phyloP scores from a whole-genome alignment of 306 rosid species.

The Senna tora region DNA sequence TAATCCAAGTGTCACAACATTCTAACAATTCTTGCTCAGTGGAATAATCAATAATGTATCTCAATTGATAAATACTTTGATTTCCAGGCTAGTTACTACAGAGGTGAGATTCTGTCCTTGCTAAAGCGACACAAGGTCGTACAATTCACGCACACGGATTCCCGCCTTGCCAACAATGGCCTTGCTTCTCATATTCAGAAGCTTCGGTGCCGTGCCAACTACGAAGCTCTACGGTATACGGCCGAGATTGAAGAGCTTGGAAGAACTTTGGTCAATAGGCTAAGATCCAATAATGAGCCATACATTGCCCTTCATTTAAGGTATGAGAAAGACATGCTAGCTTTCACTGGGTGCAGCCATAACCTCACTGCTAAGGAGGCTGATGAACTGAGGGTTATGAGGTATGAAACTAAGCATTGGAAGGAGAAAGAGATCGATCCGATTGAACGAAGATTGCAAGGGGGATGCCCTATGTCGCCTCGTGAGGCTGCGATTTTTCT shows the following conservation, averaged over 20 bases:
- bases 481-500: slow-evolving; percentile 91
- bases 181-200: slow-evolving; percentile 82
- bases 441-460: slow-evolving; percentile 60
- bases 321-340: slow-evolving; percentile 98
- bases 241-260: slow-evolving; percentile 90
- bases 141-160: slow-evolving; percentile 81
- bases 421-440: slow-evolving; percentile 94
- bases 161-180: slow-evolving; percentile 88
- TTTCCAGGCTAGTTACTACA: slow-evolving; percentile 93
- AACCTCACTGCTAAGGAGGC: slow-evolving; percentile 78
- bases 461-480: slow-evolving; percentile 98
- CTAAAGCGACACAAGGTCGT: slow-evolving; percentile 68
- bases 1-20: neutral
- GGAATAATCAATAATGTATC: slow-evolving; percentile 25
- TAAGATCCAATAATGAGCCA: slow-evolving; percentile 75
- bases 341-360: slow-evolving; percentile 96
- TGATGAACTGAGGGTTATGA: slow-evolving; percentile 84
- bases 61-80: slow-evolving; percentile 44
- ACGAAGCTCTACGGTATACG: slow-evolving; percentile 73
- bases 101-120: slow-evolving; percentile 68
- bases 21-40: slow-evolving; percentile 1
- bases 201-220: slow-evolving; percentile 91
- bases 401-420: slow-evolving; percentile 93
- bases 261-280: slow-evolving; percentile 66
- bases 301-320: slow-evolving; percentile 92